phyloP scores from a whole-genome alignment of 1,139 yeast species.

The Tardiomyces digboiensis region DNA sequence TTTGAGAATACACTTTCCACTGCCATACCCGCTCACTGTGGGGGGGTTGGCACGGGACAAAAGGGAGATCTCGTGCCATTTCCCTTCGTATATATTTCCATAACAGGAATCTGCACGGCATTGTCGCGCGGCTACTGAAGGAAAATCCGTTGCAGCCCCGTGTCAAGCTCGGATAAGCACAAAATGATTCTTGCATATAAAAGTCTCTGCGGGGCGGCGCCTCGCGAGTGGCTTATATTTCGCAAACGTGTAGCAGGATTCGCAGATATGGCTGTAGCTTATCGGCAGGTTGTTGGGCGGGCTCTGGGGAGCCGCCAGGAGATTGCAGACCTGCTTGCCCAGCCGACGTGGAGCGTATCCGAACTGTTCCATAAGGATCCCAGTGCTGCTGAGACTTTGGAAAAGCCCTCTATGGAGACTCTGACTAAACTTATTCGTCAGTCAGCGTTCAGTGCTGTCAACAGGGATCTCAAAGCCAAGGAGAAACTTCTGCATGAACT shows the following conservation, averaged over 20 bases:
- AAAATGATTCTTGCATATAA: too few species aligned
- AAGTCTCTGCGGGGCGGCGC: too few species aligned
- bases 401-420: conserved; percentile 7
- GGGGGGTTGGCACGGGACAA: too few species aligned
- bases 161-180: too few species aligned
- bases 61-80: too few species aligned
- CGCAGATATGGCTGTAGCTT: neutral
- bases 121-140: too few species aligned
- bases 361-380: conserved; percentile 13
- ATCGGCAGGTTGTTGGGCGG: neutral
- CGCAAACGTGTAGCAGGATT: neutral
- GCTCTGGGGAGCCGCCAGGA: conserved; percentile 3
- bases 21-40: too few species aligned
- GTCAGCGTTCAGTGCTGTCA: conserved; percentile 17
- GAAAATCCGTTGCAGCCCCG: too few species aligned
- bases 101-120: too few species aligned
- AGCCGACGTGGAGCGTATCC: conserved; percentile 20
- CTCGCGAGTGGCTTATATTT: too few species aligned
- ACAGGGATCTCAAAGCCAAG: conserved; percentile 8
- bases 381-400: conserved; percentile 12
- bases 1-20: too few species aligned
- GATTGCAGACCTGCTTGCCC: conserved; percentile 12
- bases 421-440: conserved; percentile 18
- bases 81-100: too few species aligned
- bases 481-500: conserved; percentile 17